phyloP scores from a whole-genome alignment of 441 rosid species.

The Hura crepitans region DNA sequence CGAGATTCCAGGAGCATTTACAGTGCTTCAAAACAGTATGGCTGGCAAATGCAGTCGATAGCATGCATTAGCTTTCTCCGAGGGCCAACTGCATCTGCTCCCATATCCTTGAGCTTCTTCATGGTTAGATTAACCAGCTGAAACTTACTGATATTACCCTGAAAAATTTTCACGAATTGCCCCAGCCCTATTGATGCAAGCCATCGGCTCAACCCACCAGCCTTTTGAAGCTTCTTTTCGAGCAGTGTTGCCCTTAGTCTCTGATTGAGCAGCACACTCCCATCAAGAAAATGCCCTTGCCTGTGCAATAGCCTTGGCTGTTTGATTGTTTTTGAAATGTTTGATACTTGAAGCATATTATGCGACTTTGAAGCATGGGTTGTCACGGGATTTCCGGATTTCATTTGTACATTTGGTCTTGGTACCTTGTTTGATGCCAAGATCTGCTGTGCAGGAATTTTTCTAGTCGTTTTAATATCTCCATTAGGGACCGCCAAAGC shows the following conservation, averaged over 20 bases:
- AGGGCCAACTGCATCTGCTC: conserved; percentile 88
- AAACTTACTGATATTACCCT: conserved; percentile 50
- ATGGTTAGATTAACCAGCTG: conserved; percentile 75
- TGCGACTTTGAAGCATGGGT: conserved; percentile 17
- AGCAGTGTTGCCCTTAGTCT: conserved; percentile 63
- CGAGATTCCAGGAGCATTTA: conserved; percentile 14
- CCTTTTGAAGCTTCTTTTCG: conserved; percentile 68
- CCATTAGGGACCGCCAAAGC: conserved; percentile 20
- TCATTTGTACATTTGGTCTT: conserved; percentile 21
- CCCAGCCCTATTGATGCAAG: conserved; percentile 68
- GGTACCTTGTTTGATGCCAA: conserved; percentile 23
- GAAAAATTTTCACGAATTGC: conserved; percentile 67
- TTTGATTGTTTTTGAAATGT: conserved; percentile 31
- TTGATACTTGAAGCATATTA: conserved; percentile 26
- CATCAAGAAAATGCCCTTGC: conserved; percentile 37
- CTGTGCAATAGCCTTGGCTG: conserved; percentile 36
- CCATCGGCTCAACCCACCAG: conserved; percentile 80
- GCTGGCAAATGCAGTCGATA: conserved; percentile 71
- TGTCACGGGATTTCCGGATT: conserved; percentile 19
- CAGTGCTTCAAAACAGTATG: conserved; percentile 39
- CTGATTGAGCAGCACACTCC: conserved; percentile 37
- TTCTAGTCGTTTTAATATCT: conserved; percentile 18
- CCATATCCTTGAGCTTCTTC: conserved; percentile 97
- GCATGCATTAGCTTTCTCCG: conserved; percentile 94
- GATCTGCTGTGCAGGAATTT: conserved; percentile 22